Base-by-base conservation (phyloP, 768 basidiomycete genomes). In the Leccinum incarnatum region DNA sequence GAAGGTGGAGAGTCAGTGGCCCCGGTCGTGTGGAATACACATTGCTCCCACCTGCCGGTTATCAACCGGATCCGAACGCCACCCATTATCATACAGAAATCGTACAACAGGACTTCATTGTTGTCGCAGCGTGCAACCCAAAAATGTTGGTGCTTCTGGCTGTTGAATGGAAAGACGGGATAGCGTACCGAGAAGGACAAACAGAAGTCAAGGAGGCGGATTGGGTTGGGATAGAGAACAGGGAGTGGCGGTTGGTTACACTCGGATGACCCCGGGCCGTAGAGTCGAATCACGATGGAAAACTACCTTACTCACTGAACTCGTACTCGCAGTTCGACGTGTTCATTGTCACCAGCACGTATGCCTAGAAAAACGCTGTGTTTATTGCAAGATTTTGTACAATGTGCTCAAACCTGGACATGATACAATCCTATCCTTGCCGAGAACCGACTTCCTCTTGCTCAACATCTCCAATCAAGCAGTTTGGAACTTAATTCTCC, bases 111-210 rank as follows among this genome's bases (percentile, higher is more conserved):
- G 56, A 62, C 27, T 66, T 63, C 15, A 53, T 65, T 11, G 55
- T 63, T 8, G 4, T 65, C 12, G 64, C 64, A 15, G 55, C 53
- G 19, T 4, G 40, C 9, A 5, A 42, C 0, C n/a, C 40, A n/a
- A 42, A 27, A 3, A 21, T 0, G 37, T 23, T 62, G 50, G 15
- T 57, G 2, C 51, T 65, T 32, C 25, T 65, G 10, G 65, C 65
- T 1, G 36, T 65, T 5, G 61, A 66, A 45, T 65, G 65, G 61
- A 51, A 23, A 14, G 61, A 63, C 27, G 61, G 47, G 0, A 48
- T 66, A 3, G 65, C 64, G 4, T 66, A 65, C 11, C 65, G 65
- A 46, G 23, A 55, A 5, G 63, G 58, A 19, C 32, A 19, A 27
- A 5, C 53, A 17, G 11, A 4, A 2, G 47, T 55, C 8, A 3